Base-by-base conservation (phyloP, 169 alveolate genomes). In the Plasmodium reichenowi region DNA sequence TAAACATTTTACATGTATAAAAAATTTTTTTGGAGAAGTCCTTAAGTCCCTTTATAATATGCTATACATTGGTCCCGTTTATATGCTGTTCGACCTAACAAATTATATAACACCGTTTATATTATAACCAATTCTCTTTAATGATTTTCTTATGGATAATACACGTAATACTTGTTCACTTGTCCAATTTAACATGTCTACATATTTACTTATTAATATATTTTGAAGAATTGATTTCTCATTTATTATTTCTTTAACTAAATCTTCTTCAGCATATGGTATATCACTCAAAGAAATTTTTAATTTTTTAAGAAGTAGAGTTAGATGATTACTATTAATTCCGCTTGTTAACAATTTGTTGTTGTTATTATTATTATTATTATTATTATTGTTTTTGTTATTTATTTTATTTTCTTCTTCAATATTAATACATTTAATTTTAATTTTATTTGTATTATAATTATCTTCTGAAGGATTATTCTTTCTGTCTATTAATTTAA, bases 251-350 rank as follows among this genome's bases (percentile, higher is more conserved):
- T 76, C 89, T 20, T 76, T 76, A 1, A 76, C 5, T 56, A 76
- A 43, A n/a, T 76, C 71, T 4, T 76, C 89, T 12, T 76, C 89
- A 24, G 89, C 91, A 50, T 45, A 17, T n/a, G 91, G 91, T 29
- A 83, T 83, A 8, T 32, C 73, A 15, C 20, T 70, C 48, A 83
- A 68, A 2, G 74, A 45, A 1, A 83, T 5, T 2, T 68, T 83
- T 54, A 83, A 17, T 68, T 83, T 83, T 3, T 68, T 54, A 29
- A 83, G 58, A 32, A 68, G 6, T 1, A 15, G 26, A 60, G 38
- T 67, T 60, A 83, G 17, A 48, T 2, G 24, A 48, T 2, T 56
- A 26, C 29, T 80, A 54, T 17, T 10, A n/a, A 47, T 9, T 47
- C 2, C 8, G 0, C 48, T 47, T 38, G 47, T 38, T 7, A 38